Evolutionary conservation across 2,329 filamentous ascomycete genomes (phyloP).

Genomic region (Lasiodiplodia sp.): DNA sequence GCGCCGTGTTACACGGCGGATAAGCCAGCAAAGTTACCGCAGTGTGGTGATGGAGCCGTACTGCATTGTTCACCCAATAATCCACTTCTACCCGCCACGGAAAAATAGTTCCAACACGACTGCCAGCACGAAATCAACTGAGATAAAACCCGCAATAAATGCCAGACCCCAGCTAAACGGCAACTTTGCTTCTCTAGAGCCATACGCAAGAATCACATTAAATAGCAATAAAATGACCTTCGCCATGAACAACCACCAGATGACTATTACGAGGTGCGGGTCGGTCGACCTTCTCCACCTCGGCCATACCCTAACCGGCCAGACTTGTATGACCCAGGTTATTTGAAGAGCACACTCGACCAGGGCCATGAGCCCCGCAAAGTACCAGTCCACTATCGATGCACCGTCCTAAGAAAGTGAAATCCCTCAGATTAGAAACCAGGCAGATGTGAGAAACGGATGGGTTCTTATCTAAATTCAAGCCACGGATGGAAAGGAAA

Average conservation of each 20-base stretch:
- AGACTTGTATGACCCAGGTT: background rate
- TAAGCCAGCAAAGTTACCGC: no score
- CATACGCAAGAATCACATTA: background rate
- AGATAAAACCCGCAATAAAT: background rate
- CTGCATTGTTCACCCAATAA: background rate
- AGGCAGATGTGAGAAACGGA: no score
- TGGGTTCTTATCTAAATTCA: no score
- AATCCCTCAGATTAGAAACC: background rate
- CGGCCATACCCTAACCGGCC: background rate
- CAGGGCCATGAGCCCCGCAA: background rate
- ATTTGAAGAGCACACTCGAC: background rate
- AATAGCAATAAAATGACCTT: background rate
- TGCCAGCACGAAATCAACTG: background rate
- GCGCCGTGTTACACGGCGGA: no score
- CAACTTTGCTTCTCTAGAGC: background rate
- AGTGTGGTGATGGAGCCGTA: no score
- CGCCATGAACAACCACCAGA: background rate
- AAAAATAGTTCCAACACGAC: background rate
- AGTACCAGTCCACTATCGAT: background rate
- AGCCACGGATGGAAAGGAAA: background rate
- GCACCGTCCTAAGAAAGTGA: background rate
- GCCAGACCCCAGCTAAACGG: background rate
- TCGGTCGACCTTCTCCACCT: background rate
- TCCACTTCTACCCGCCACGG: background rate
- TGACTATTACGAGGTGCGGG: background rate